phyloP scores from a whole-genome alignment of 768 basidiomycete genomes.

The Auricularia cornea region DNA sequence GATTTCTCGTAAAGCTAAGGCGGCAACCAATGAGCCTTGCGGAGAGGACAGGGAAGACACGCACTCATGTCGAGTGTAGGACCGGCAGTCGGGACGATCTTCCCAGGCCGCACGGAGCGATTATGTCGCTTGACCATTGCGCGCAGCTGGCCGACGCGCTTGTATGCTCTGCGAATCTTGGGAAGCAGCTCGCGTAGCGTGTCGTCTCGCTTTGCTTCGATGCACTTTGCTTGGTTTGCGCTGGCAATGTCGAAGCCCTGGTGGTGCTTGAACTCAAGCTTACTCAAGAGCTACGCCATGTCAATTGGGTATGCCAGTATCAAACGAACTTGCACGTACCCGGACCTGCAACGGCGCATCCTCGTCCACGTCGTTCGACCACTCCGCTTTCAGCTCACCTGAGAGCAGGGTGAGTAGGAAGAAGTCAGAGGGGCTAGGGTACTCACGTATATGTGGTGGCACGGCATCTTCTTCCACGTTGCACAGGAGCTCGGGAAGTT shows the following conservation, averaged over 20 bases:
- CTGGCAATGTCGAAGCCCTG: background rate
- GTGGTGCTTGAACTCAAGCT: background rate
- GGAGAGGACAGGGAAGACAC: background rate
- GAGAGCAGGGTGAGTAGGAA: too few relatives aligned
- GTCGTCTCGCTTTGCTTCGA: background rate
- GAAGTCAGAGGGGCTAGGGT: too few relatives aligned
- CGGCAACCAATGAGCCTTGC: background rate
- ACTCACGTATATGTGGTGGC: background rate
- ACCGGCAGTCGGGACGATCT: background rate
- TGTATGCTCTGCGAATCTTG: background rate
- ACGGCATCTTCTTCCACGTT: background rate
- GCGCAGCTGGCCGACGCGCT: background rate
- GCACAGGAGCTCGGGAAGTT: background rate
- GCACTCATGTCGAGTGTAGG: background rate
- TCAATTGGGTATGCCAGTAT: too few relatives aligned
- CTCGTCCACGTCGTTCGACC: background rate
- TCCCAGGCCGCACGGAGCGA: background rate
- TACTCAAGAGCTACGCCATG: background rate
- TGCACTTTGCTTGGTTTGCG: background rate
- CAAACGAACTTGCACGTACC: background rate
- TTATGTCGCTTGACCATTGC: constrained; percentile 1
- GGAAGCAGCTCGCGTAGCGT: background rate
- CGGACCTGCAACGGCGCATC: background rate
- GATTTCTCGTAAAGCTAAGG: background rate
- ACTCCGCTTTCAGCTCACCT: background rate